Percentiles rank a stretch among this genome's conserved stretches.
Conservation (phyloP, 345 rosid genomes). For the Adansonia digitata region DNA sequence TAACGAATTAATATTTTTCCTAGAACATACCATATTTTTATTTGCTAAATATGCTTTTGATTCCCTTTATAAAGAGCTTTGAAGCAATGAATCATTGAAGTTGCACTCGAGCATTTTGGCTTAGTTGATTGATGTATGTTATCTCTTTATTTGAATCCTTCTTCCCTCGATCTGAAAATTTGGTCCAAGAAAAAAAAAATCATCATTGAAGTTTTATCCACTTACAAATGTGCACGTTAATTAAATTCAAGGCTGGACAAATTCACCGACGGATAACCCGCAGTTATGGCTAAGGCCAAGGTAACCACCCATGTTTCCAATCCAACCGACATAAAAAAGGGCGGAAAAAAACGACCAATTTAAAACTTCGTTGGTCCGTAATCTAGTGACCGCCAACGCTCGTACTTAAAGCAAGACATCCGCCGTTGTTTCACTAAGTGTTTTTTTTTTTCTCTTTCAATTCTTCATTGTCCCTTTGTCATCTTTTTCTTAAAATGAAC, state of each 20-base stretch:
- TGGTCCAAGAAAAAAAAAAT: too few relatives aligned
- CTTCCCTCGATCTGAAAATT: too few relatives aligned
- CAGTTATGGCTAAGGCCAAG: too few relatives aligned
- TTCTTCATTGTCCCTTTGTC: not conserved
- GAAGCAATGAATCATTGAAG: conserved; percentile 1
- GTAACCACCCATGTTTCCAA: conserved; percentile 15
- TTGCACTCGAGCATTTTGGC: too few relatives aligned
- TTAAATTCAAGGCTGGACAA: not conserved
- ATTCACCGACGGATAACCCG: not conserved
- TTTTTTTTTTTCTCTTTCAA: conserved; percentile 13
- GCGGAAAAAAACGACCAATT: conserved; percentile 27
- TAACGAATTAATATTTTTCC: too few relatives aligned
- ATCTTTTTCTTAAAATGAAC: conserved; percentile 11
- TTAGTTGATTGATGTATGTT: too few relatives aligned
- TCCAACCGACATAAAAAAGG: conserved; percentile 23
- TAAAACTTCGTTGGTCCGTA: conserved; percentile 8
- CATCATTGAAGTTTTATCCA: not conserved
- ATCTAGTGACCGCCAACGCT: conserved; percentile 23
- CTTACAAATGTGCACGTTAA: too few relatives aligned
- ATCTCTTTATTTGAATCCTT: too few relatives aligned
- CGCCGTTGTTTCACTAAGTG: conserved; percentile 19
- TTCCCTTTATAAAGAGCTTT: not conserved
- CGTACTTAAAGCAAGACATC: conserved; percentile 33
- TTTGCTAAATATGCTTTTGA: not conserved
- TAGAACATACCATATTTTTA: too few relatives aligned